A percentile compares a stretch with the other conserved stretches of the same genome.
phyloP scores from a whole-genome alignment of 805 yeast genomes.

The Starmerella scarabaei region DNA sequence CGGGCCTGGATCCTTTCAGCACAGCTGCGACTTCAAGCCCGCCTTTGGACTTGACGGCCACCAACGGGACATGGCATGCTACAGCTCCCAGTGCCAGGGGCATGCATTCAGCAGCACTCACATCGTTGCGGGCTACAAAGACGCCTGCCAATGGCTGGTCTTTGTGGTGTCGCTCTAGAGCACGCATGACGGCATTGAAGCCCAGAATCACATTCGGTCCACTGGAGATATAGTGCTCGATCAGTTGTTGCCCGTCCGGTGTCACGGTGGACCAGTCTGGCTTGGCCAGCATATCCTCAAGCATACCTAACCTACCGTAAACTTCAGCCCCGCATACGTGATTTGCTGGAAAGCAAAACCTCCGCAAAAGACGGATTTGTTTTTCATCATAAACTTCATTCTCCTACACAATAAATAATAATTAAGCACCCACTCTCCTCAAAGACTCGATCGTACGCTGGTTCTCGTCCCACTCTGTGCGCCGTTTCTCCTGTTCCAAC shows the following conservation, averaged over 20 bases:
- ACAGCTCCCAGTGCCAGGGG: conserved; percentile 20
- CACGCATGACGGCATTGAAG: conserved; percentile 21
- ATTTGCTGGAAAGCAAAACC: too few species aligned
- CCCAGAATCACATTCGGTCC: conserved; percentile 14
- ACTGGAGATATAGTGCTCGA: conserved; percentile 4
- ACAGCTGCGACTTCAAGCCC: conserved; percentile 11
- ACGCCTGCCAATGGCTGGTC: conserved; percentile 8
- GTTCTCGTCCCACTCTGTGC: conserved; percentile 17
- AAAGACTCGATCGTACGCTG: conserved; percentile 4
- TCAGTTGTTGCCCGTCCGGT: conserved; percentile 5
- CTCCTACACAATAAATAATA: too few species aligned
- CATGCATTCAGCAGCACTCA: conserved; percentile 10
- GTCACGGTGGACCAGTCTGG: conserved; percentile 20
- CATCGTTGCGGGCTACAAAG: conserved; percentile 17
- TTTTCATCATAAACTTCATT: too few species aligned
- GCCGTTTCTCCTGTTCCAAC: conserved; percentile 18
- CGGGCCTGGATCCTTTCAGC: conserved; percentile 1
- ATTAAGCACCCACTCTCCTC: too few species aligned
- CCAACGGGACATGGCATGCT: conserved; percentile 10
- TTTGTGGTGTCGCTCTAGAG: conserved; percentile 12
- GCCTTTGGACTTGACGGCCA: conserved; percentile 11
- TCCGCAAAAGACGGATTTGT: too few species aligned
- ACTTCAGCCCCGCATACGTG: too few species aligned
- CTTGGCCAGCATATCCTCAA: conserved; percentile 19
- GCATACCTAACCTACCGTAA: too few species aligned